Evolutionary conservation across 1,284 basidiomycete species (phyloP).

Genomic region (Ceratorhiza oryzae-sativae): DNA sequence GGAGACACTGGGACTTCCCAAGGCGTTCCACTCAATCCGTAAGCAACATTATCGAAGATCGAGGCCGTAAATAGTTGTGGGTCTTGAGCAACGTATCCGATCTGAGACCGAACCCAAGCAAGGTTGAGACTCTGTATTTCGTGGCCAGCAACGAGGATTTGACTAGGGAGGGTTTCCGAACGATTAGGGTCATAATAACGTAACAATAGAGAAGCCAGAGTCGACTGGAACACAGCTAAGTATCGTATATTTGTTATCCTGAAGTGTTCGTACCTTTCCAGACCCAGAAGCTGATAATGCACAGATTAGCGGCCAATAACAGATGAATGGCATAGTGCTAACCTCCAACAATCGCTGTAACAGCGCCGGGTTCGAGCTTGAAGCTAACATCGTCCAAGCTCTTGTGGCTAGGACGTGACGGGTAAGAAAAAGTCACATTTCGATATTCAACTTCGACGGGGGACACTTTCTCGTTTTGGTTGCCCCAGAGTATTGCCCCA

Average conservation of each 20-base stretch:
- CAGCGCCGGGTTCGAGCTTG: constrained; percentile 49
- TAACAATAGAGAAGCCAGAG: constrained; percentile 52
- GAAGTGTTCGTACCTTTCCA: constrained; percentile 47
- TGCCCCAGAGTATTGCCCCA: constrained; percentile 43
- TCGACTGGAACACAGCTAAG: constrained; percentile 47
- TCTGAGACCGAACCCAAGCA: constrained; percentile 53
- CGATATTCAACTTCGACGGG: constrained; percentile 50
- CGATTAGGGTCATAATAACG: constrained; percentile 53
- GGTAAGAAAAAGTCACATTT: constrained; percentile 54
- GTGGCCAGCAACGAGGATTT: constrained; percentile 48
- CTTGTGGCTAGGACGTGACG: constrained; percentile 51
- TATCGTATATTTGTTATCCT: neutral
- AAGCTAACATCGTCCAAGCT: constrained; percentile 52
- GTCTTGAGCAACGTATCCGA: constrained; percentile 55
- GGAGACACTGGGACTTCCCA: constrained; percentile 45
- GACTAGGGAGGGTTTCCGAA: constrained; percentile 42
- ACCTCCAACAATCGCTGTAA: constrained; percentile 54
- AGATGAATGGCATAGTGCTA: neutral
- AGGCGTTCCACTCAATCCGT: constrained; percentile 50
- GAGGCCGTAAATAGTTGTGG: constrained; percentile 54
- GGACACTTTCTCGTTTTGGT: constrained; percentile 24
- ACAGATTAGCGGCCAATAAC: neutral
- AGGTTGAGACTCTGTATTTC: constrained; percentile 52
- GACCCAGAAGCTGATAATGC: constrained; percentile 49
- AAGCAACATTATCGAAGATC: constrained; percentile 54